Evolutionary conservation across 2,329 filamentous ascomycete genomes (phyloP).

Genomic region (Coniochaeta sp.): DNA sequence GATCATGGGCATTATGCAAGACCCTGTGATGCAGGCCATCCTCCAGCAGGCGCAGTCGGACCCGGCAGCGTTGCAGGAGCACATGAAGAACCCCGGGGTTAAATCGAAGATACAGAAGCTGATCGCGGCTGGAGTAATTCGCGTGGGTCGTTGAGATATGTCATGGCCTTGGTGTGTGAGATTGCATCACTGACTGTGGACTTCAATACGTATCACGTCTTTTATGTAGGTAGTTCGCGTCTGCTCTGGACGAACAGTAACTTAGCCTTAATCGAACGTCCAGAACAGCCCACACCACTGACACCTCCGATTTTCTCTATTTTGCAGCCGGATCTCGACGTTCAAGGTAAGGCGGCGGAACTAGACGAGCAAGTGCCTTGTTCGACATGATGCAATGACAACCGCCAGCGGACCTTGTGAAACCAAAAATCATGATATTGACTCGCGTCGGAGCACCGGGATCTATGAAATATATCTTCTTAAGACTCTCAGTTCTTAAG

Average conservation of each 20-base stretch:
- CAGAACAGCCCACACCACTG: no score
- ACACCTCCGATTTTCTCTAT: no score
- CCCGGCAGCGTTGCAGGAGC: slow-evolving; percentile 86
- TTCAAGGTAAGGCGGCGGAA: no score
- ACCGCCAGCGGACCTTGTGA: no score
- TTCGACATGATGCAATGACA: no score
- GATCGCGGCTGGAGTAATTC: slow-evolving; percentile 86
- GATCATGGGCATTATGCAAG: slow-evolving; percentile 88
- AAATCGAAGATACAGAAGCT: slow-evolving; percentile 89
- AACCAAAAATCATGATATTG: background rate
- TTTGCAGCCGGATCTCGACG: no score
- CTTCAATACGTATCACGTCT: no score
- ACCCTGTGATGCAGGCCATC: slow-evolving; percentile 96
- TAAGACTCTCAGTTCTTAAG: slow-evolving; percentile 8
- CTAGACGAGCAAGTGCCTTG: background rate
- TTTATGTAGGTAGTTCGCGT: no score
- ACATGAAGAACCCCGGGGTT: slow-evolving; percentile 89
- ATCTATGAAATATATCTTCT: background rate
- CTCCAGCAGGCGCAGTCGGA: slow-evolving; percentile 94
- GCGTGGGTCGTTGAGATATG: slow-evolving; percentile 45
- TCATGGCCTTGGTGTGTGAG: no score
- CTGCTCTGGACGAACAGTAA: no score
- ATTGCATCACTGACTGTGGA: no score
- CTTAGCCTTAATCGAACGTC: no score
- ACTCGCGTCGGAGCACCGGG: background rate